Evolutionary conservation across 495 filamentous ascomycete genomes (phyloP).

Genomic region (Neurospora intermedia): DNA sequence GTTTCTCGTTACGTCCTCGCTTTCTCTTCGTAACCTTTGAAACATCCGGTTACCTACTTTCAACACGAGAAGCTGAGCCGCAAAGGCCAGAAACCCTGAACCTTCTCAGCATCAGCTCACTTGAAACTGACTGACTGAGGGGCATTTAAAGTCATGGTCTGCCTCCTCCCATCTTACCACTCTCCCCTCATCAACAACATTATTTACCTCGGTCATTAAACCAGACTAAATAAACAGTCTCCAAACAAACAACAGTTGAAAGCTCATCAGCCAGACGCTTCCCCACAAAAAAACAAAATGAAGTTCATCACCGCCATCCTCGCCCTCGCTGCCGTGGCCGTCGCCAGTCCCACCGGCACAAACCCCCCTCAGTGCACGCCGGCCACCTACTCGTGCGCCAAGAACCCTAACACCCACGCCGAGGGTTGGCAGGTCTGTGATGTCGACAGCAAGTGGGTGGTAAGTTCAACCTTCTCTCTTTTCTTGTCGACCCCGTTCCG

Average conservation of each 20-base stretch:
- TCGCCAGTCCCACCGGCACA: conserved; percentile 6
- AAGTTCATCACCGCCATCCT: conserved; percentile 13
- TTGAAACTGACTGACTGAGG: no score
- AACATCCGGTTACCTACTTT: background rate
- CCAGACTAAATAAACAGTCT: background rate
- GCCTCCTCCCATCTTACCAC: background rate
- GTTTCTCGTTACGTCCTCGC: background rate
- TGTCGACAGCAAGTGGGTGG: conserved; percentile 12
- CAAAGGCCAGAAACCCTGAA: no score
- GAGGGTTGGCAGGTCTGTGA: conserved; percentile 22
- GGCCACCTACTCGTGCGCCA: conserved; percentile 15
- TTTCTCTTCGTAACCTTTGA: background rate
- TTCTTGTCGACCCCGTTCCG: background rate
- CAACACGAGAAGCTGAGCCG: background rate
- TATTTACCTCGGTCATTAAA: background rate
- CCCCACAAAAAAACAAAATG: conserved; percentile 5
- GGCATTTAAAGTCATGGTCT: background rate
- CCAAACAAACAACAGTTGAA: background rate
- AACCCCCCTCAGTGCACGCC: conserved; percentile 11
- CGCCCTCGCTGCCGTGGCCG: conserved; percentile 11
- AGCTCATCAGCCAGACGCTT: background rate
- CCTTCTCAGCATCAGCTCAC: no score
- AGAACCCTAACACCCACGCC: conserved; percentile 1
- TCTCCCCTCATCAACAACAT: background rate
- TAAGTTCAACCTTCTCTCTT: conserved; percentile 5